Conservation (phyloP, 768 basidiomycete genomes). For the Boletales sp. region DNA sequence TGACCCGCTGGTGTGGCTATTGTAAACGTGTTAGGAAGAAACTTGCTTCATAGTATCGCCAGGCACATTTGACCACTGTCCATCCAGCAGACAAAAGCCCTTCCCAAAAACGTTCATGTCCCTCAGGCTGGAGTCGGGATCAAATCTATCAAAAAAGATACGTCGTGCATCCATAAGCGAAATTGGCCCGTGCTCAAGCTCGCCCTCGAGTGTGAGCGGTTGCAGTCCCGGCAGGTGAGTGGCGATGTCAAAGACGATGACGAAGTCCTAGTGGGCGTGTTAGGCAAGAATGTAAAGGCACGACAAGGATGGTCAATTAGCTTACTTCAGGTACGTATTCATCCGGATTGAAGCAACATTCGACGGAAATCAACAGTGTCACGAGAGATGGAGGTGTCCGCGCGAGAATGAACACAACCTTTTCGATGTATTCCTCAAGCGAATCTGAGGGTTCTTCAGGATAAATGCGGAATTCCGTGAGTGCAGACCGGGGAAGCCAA, state of each 20-base stretch:
- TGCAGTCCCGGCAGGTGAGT: not conserved
- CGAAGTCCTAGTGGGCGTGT: not conserved
- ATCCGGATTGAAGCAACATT: not conserved
- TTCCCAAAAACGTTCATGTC: not conserved
- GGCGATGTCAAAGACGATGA: not conserved
- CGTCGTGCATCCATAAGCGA: not conserved
- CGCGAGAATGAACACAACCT: not conserved
- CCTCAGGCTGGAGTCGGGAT: not conserved
- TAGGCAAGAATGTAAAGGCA: not conserved
- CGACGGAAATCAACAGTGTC: not conserved
- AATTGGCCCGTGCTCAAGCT: not conserved
- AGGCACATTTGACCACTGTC: not conserved
- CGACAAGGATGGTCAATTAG: no score
- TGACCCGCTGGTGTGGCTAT: constrained; percentile 38
- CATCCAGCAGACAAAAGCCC: not conserved
- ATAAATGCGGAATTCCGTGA: constrained; percentile 3
- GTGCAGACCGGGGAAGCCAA: not conserved
- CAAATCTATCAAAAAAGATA: constrained; percentile 1
- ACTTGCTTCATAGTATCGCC: not conserved
- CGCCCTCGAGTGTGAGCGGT: not conserved
- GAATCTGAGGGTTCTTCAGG: no score
- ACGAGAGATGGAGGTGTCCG: constrained; percentile 1
- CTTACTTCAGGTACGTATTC: no score
- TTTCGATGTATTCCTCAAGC: not conserved
- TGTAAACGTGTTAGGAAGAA: constrained; percentile 1